A percentile compares a stretch with the other conserved stretches of the same genome.
phyloP scores from a whole-genome alignment of 2,329 filamentous ascomycete species.

The Pseudogymnoascus sp. region DNA sequence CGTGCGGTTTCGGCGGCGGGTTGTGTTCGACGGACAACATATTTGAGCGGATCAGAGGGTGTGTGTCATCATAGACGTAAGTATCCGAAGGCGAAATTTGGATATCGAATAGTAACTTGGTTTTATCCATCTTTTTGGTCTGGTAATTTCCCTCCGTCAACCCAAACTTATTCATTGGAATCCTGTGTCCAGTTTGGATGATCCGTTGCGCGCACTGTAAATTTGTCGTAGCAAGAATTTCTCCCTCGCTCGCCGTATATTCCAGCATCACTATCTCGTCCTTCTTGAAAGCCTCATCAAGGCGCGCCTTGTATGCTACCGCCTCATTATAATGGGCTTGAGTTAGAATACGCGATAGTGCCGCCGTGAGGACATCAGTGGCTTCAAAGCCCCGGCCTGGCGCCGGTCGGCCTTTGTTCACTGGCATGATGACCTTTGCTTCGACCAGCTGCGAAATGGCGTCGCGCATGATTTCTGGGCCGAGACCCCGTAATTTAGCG shows the following conservation, averaged over 20 bases:
- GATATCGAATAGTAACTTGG: conserved; percentile 56
- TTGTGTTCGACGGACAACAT: not conserved
- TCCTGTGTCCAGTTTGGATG: conserved; percentile 42
- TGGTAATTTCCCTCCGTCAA: conserved; percentile 66
- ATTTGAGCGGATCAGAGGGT: conserved; percentile 25
- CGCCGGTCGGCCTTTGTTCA: conserved; percentile 49
- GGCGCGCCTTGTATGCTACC: conserved; percentile 47
- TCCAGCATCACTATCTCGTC: conserved; percentile 39
- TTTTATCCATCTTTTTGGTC: conserved; percentile 58
- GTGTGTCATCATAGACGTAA: conserved; percentile 49
- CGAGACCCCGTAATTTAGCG: conserved; percentile 34
- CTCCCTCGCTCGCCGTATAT: conserved; percentile 53
- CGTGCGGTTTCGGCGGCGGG: conserved; percentile 34
- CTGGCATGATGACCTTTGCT: conserved; percentile 42
- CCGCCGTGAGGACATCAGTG: conserved; percentile 48
- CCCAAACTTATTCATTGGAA: conserved; percentile 58
- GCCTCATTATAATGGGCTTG: conserved; percentile 51
- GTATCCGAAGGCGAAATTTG: conserved; percentile 47
- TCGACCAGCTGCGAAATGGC: conserved; percentile 20
- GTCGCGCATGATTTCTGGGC: conserved; percentile 14
- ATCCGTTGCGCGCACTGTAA: conserved; percentile 53
- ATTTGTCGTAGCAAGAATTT: conserved; percentile 59
- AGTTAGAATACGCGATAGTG: conserved; percentile 49
- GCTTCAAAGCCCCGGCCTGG: conserved; percentile 55
- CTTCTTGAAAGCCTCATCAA: conserved; percentile 48